These are phyloP conservation scores for Batkoa obscura DNA, from an alignment of 371 early-diverging fungal genomes.

Conservation along the genomic window DNA sequence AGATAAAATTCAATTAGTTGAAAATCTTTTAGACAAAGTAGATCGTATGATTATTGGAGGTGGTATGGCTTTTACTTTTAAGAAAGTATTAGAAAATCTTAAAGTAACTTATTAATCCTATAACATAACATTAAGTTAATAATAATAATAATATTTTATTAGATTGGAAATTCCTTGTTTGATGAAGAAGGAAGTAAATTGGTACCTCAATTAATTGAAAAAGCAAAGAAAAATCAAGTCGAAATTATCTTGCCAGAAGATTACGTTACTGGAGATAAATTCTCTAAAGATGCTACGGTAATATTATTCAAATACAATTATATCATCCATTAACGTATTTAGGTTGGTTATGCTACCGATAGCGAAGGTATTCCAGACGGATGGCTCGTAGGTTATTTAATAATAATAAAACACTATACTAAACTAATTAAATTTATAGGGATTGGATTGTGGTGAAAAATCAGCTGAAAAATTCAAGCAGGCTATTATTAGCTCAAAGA, in stretches of 20 bases:
- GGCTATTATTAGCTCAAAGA: conserved; percentile 60
- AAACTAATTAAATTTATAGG: conserved; percentile 17
- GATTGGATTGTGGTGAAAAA: conserved; percentile 85
- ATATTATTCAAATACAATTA: neutral
- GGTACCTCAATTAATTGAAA: conserved; percentile 56
- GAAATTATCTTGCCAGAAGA: conserved; percentile 80
- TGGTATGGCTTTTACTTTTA: conserved; percentile 97
- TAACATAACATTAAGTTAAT: neutral
- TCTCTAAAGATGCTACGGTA: conserved; percentile 51
- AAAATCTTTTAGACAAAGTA: conserved; percentile 86
- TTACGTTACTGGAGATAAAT: conserved; percentile 74
- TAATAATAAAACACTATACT: neutral
- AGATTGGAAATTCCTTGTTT: conserved; percentile 86
- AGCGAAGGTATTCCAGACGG: conserved; percentile 75
- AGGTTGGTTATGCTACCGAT: conserved; percentile 66
- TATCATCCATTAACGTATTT: conserved; percentile 5
- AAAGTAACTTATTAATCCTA: no score
- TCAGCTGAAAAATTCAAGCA: conserved; percentile 52
- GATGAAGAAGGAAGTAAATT: conserved; percentile 78
- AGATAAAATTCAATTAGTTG: conserved; percentile 96
- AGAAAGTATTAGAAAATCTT: conserved; percentile 67
- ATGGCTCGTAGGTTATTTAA: conserved; percentile 28
- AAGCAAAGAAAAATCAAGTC: conserved; percentile 75
- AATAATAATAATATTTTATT: conserved; percentile 2
- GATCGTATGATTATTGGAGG: conserved; percentile 84